Percentiles rank a stretch among this genome's conserved stretches.
phyloP scores from a whole-genome alignment of 2,329 filamentous ascomycete genomes.

The Eutypa lata region DNA sequence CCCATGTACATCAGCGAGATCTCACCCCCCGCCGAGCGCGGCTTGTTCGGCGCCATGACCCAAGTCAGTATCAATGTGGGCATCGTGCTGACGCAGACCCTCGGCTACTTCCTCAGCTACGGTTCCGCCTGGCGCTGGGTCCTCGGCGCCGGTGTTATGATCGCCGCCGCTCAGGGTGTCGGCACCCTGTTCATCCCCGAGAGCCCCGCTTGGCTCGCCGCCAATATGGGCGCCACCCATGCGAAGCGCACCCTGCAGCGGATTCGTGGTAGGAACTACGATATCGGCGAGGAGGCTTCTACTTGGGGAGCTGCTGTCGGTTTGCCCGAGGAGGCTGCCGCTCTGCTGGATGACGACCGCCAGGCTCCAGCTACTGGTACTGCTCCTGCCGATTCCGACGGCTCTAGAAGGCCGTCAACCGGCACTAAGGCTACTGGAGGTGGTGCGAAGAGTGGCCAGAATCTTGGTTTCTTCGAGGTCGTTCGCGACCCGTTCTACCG shows the following conservation, averaged over 20 bases:
- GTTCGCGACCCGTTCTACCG: constrained; percentile 65
- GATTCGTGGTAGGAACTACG: constrained; percentile 66
- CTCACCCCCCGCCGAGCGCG: constrained; percentile 69
- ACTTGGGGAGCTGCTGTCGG: constrained; percentile 47
- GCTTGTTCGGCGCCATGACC: constrained; percentile 80
- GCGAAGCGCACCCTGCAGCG: constrained; percentile 69
- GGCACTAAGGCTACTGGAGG: constrained; percentile 18
- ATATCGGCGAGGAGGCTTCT: constrained; percentile 72
- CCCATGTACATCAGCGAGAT: constrained; percentile 94
- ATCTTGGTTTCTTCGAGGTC: constrained; percentile 63
- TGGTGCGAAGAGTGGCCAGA: constrained; percentile 23
- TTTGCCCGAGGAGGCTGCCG: constrained; percentile 62
- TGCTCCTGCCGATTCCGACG: constrained; percentile 7
- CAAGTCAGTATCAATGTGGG: constrained; percentile 93
- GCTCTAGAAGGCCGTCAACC: constrained; percentile 17
- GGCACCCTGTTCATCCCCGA: constrained; percentile 79
- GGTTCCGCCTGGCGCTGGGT: constrained; percentile 81
- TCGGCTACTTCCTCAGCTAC: constrained; percentile 85
- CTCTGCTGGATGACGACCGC: constrained; percentile 51
- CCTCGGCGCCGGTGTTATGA: constrained; percentile 65
- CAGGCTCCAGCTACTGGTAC: background rate
- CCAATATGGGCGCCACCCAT: constrained; percentile 53
- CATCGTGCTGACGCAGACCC: constrained; percentile 76
- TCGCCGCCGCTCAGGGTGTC: constrained; percentile 65
- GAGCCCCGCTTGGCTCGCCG: constrained; percentile 84